phyloP scores from a whole-genome alignment of 1,139 yeast species.

The Geotrichum candidum region DNA sequence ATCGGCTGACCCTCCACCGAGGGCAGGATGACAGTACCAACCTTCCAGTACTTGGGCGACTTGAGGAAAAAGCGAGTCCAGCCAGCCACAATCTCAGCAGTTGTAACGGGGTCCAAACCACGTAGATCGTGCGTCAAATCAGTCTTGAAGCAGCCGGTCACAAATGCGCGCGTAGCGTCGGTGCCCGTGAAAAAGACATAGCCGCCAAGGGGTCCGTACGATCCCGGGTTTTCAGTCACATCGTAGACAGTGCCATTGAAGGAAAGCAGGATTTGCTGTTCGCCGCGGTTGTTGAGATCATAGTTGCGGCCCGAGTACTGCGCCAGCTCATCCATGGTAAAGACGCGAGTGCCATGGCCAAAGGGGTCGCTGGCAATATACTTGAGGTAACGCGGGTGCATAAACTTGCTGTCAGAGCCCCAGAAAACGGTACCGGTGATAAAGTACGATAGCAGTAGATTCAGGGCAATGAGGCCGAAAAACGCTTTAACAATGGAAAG shows the following conservation, averaged over 20 bases:
- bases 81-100: slow-evolving; percentile 29
- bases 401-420: slow-evolving; percentile 47
- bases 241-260: slow-evolving; percentile 66
- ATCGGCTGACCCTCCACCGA: slow-evolving; percentile 11
- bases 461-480: slow-evolving; percentile 45
- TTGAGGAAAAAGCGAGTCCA: slow-evolving; percentile 54
- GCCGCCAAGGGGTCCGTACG: slow-evolving; percentile 64
- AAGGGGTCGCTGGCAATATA: slow-evolving; percentile 28
- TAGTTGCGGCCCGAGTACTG: slow-evolving; percentile 46
- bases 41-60: slow-evolving; percentile 54
- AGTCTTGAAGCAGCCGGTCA: slow-evolving; percentile 65
- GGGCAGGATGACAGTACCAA: slow-evolving; percentile 48
- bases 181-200: slow-evolving; percentile 59
- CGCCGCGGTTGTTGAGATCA: slow-evolving; percentile 32
- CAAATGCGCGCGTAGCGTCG: slow-evolving; percentile 70
- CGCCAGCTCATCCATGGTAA: slow-evolving; percentile 47
- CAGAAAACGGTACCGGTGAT: slow-evolving; percentile 35
- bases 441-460: slow-evolving; percentile 39
- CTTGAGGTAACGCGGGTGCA: slow-evolving; percentile 42
- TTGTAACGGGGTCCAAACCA: slow-evolving; percentile 43
- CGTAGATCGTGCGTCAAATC: slow-evolving; percentile 62
- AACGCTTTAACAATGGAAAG: slow-evolving; percentile 44
- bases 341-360: slow-evolving; percentile 30
- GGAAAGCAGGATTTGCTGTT: slow-evolving; percentile 50
- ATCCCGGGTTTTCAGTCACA: slow-evolving; percentile 48